Percentiles rank a stretch among this genome's conserved stretches.
These are phyloP conservation scores for Pseudognaphalium luteoalbum DNA, from an alignment of 129 eudicot genomes.

Conservation along the genomic window DNA sequence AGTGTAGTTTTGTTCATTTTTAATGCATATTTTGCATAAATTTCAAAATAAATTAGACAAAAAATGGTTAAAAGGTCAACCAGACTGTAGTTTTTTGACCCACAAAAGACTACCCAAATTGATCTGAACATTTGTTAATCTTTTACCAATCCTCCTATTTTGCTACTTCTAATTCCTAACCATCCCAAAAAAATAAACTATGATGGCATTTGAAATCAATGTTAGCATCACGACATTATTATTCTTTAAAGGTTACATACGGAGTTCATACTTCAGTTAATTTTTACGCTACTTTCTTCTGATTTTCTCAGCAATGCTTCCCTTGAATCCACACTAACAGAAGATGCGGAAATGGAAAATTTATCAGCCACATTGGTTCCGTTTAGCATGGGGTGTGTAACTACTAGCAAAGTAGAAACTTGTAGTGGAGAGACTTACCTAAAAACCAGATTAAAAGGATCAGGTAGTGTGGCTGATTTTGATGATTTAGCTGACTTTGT, in stretches of 20 bases:
- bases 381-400: conserved; percentile 6
- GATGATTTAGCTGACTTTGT: conserved; percentile 71
- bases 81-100: not conserved
- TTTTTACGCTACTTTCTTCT: not conserved
- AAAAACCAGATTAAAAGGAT: conserved; percentile 27
- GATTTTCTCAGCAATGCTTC: conserved; percentile 36
- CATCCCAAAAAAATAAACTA: not conserved
- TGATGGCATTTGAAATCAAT: not conserved
- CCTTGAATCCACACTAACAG: conserved; percentile 13
- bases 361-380: conserved; percentile 7
- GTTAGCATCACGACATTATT: not conserved
- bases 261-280: not conserved
- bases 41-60: not conserved
- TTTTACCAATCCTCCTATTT: not conserved
- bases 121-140: not conserved
- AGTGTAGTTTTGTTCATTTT: not conserved
- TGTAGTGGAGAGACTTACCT: conserved; percentile 63
- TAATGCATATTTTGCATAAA: not conserved
- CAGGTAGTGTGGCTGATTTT: conserved; percentile 24
- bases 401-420: conserved; percentile 32
- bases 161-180: not conserved
- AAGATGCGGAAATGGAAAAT: conserved; percentile 24
- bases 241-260: not conserved
- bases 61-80: not conserved
- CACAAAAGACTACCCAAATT: not conserved